Conservation (phyloP, 2,329 filamentous ascomycete genomes). For the Colletotrichum tropicale region DNA sequence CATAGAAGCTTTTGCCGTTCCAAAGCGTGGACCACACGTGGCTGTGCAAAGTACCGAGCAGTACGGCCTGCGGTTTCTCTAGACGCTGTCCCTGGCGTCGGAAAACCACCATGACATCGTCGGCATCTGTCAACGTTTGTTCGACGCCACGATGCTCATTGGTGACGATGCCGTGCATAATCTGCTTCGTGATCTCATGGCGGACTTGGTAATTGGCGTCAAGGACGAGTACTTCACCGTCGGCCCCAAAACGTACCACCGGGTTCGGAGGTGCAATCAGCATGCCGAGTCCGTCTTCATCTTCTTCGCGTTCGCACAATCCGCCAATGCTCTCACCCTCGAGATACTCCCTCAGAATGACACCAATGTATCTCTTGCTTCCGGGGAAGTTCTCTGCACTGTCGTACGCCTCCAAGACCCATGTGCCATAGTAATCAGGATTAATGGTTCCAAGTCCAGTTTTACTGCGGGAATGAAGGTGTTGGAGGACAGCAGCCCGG, state of each 20-base stretch:
- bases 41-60: fast-evolving
- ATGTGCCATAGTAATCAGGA: neutral
- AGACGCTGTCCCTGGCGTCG: neutral
- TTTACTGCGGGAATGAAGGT: neutral
- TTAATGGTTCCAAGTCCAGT: neutral
- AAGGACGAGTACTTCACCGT: fast-evolving
- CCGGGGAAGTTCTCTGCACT: neutral
- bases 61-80: fast-evolving
- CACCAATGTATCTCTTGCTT: neutral
- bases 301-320: neutral
- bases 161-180: neutral
- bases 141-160: neutral
- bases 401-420: neutral
- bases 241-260: fast-evolving
- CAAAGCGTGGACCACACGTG: neutral
- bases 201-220: neutral
- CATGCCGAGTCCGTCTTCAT: neutral
- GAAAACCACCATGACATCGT: neutral
- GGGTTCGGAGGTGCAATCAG: fast-evolving
- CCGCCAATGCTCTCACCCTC: neutral
- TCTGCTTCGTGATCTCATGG: neutral
- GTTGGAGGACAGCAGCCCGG: neutral
- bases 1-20: no score
- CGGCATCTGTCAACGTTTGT: neutral
- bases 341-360: neutral